Base-by-base conservation (phyloP, 129 eudicot genomes). In the Sambucus nigra region DNA sequence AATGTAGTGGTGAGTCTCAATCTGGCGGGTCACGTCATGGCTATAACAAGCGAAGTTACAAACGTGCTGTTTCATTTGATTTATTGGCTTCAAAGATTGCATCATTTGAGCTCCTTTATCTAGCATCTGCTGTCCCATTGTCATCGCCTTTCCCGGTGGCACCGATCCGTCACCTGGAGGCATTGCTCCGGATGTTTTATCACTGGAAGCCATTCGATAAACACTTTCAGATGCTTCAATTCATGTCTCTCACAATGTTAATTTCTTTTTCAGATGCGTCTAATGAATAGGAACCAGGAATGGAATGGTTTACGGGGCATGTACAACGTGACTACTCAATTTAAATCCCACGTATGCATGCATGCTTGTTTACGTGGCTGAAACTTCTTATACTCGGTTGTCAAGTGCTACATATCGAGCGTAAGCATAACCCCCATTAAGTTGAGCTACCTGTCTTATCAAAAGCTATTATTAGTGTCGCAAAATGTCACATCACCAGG, bases 1-100 rank as follows among this genome's bases (percentile, higher is more conserved):
- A 19, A 78, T 60, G 26, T 64, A 84, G 22, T 88, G 93, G 73
- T 84, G 97, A 39, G 80, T 59, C 73, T 88, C 82, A 57, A 88
- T 83, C 80, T 88, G 96, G 2, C 94, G 86, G 63, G 61, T 72
- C 94, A 88, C 75, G 46, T 88, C 97, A 31, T 88, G 97, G 72
- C 82, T 71, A 21, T 84, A 88, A 1, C 69, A 9, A 16, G 92
- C 78, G 35, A 88, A 88, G 39, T 87, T 88, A 57, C 97, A 88
- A 3, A 60, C 92, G 60, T 84, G 95, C 7, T 72, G 76, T 27
- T 71, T 75, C 56, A 84, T 80, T 41, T 75, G 74, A 62, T 81
- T 80, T 15, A 80, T 75, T 35, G 97, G 97, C 53, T 84, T 81
- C 11, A 84, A 42, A 0, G 97, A 67, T 55, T 88, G 97, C 53